Evolutionary conservation across 1,284 basidiomycete genomes (phyloP).

Genomic region (Papiliotrema flavescens): DNA sequence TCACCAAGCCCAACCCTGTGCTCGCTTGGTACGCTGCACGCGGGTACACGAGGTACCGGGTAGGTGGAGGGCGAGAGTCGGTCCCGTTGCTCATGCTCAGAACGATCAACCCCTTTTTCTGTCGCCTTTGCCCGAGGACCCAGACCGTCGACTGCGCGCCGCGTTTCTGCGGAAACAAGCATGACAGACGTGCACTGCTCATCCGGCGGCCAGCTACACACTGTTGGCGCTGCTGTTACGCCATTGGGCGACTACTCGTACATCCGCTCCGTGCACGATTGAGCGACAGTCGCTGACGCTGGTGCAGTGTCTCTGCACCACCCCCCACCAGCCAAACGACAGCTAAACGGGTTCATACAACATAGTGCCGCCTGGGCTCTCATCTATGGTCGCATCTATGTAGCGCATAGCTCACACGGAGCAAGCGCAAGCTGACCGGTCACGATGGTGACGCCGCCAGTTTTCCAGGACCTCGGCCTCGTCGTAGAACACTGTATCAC

Average conservation of each 20-base stretch:
- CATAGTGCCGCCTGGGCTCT: too few relatives aligned
- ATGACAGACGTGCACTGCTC: too few relatives aligned
- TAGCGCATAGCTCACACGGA: too few relatives aligned
- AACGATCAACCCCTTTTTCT: constrained; percentile 2
- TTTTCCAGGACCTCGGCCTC: neutral
- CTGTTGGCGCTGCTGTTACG: too few relatives aligned
- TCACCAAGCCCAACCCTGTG: constrained; percentile 5
- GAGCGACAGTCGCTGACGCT: too few relatives aligned
- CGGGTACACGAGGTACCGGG: constrained; percentile 20
- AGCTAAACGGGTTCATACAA: too few relatives aligned
- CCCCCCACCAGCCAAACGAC: too few relatives aligned
- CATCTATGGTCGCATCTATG: too few relatives aligned
- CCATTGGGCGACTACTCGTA: too few relatives aligned
- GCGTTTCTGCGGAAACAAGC: constrained; percentile 8
- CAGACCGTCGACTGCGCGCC: constrained; percentile 6
- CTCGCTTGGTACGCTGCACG: constrained; percentile 19
- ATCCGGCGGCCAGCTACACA: too few relatives aligned
- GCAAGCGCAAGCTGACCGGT: constrained; percentile 2
- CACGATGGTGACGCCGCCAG: neutral
- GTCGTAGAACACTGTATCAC: constrained; percentile 4
- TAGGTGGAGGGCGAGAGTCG: constrained; percentile 8
- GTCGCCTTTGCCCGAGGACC: constrained; percentile 9
- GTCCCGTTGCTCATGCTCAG: neutral
- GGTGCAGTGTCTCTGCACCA: too few relatives aligned
- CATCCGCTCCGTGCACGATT: too few relatives aligned